Evolutionary conservation across 148 eudicot species (phyloP), one percentile per base, ranked within the genome.

Genomic region (Vaccinium darrowii): DNA sequence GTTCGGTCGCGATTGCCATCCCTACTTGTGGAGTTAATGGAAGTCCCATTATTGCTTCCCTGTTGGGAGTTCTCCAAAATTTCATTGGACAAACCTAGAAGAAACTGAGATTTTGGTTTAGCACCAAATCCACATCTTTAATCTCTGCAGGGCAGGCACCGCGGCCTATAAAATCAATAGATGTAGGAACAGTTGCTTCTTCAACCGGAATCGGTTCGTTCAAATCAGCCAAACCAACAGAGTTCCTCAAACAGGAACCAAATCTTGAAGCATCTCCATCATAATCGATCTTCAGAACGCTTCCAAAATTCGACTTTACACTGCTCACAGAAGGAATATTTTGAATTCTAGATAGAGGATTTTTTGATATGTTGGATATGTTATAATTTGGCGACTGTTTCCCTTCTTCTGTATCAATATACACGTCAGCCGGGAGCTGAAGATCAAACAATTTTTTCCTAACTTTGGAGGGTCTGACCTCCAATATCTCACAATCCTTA

Each of bases 121-220:
- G 88, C 75, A 60, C 86, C 65, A n/a, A 73, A 88, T 90, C 86
- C 72, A 76, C 54, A 80, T 82, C 86, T 84, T 76, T 83, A 83
- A 50, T 80, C 75, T 88, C 88, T 58, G 57, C 81, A 86, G 74
- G 84, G 84, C 76, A 25, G 1, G 74, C 81, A 79, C 84, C 78
- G 11, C 76, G 47, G 53, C 89, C 85, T 56, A 82, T 82, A 65
- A 91, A 84, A 82, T 92, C 90, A 85, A 84, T 80, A 65, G 91
- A 84, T 77, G 90, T 67, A 18, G 83, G 87, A 53, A 27, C 84
- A 16, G 81, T 75, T 25, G 83, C 47, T 83, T 90, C 96, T 84
- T 96, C 98, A 85, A 85, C 81, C 82, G 67, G 84, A 81, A 92
- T 18, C 51, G 98, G 97, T 87, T 93, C 95, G 57, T 96, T 96